Evolutionary conservation across 805 yeast genomes (phyloP), one percentile per base, ranked within the genome.

Genomic region (Barnettozyma sucrosica): DNA sequence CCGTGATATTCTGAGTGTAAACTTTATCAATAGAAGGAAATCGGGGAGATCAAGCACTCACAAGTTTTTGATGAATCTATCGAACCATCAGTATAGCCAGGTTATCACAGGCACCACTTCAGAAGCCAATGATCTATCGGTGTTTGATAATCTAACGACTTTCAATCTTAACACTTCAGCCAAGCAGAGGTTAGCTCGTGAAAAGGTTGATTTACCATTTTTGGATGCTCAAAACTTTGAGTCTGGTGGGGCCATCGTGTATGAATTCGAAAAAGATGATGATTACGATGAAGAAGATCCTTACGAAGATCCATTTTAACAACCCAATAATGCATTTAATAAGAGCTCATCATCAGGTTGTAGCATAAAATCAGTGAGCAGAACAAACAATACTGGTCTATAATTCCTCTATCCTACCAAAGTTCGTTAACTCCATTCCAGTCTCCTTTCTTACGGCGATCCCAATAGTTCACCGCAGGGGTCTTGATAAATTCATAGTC

Each of bases 231-330:
- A 92, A 59, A 69, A 71, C 16, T 86, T 84, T 19, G 77, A 80
- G 30, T 69, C 78, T 43, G 96, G 96, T 46, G 97, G 98, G 18
- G 97, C 99, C 1, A 90, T 93, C 55, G 95, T 92, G 4, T 92
- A 92, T 61, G 93, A 93, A 61, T 93, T 82, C 62, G 98, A 93
- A 59, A 88, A 90, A 61, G 98, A 92, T 64, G 99, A 92, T 63
- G 99, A 92, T 65, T 92, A 90, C 61, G 99, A 92, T 61, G 99
- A 92, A 64, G 98, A 93, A 57, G 99, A 92, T 66, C 97, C 98
- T 0, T 92, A 83, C 60, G 99, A 92, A 63, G 98, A 92, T 61
- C 98, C 98, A 6, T 89, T 89, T 60, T 89, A 66, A 65, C 34
- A 25, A n/a, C 16, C 14, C 11, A 28, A 7, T 28, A 28, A 28